These are phyloP conservation scores for Trichophyton equinum DNA, from an alignment of 2,329 filamentous ascomycete species.

Conservation along the genomic window DNA sequence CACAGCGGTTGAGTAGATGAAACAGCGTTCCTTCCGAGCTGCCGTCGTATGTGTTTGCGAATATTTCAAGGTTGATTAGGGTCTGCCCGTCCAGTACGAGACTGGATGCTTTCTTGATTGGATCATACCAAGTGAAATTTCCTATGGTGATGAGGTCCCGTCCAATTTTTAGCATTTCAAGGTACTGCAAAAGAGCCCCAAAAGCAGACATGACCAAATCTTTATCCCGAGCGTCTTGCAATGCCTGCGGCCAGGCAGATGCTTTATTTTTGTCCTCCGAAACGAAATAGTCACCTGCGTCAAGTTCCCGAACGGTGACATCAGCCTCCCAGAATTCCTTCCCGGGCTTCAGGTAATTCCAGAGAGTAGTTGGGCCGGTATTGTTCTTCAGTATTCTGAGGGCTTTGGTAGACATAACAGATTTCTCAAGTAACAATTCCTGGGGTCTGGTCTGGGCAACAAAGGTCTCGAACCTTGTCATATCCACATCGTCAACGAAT, in stretches of 20 bases:
- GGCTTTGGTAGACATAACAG: slow-evolving; percentile 71
- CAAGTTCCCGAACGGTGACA: slow-evolving; percentile 66
- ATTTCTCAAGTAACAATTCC: slow-evolving; percentile 82
- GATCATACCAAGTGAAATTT: slow-evolving; percentile 84
- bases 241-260: slow-evolving; percentile 63
- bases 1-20: slow-evolving; percentile 77
- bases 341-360: slow-evolving; percentile 79
- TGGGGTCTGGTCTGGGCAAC: slow-evolving; percentile 83
- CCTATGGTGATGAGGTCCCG: slow-evolving; percentile 73
- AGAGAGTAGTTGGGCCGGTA: slow-evolving; percentile 80
- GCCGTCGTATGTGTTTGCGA: slow-evolving; percentile 83
- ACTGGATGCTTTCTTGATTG: slow-evolving; percentile 80
- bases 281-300: slow-evolving; percentile 66
- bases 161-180: slow-evolving; percentile 78
- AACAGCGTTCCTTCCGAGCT: slow-evolving; percentile 78
- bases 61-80: slow-evolving; percentile 94
- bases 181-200: slow-evolving; percentile 76
- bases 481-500: slow-evolving; percentile 79
- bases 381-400: slow-evolving; percentile 93
- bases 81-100: slow-evolving; percentile 91
- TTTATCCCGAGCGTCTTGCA: slow-evolving; percentile 62
- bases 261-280: slow-evolving; percentile 44
- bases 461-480: slow-evolving; percentile 95
- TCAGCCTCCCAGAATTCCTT: slow-evolving; percentile 89
- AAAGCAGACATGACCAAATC: slow-evolving; percentile 81